These are phyloP conservation scores for Penicillium sp. DNA, from an alignment of 2,329 filamentous ascomycete species.

Conservation along the genomic window DNA sequence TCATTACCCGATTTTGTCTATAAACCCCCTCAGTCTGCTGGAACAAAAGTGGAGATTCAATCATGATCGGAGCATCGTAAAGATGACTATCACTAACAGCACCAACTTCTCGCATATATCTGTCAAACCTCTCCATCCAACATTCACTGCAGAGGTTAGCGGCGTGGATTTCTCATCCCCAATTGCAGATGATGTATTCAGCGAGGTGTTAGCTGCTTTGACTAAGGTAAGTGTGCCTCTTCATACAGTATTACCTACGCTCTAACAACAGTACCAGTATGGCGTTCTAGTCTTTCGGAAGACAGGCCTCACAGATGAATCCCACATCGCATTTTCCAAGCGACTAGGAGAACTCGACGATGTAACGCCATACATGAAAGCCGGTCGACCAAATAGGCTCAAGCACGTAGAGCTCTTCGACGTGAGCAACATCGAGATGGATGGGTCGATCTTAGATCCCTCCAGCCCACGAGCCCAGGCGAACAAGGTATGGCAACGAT, in stretches of 20 bases:
- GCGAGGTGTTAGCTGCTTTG: conserved; percentile 25
- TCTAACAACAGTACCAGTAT: conserved; percentile 29
- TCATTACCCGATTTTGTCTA: no score
- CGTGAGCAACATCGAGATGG: conserved; percentile 46
- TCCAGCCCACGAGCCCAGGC: background rate
- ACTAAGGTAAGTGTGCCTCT: conserved; percentile 26
- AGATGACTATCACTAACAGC: no score
- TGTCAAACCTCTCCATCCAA: conserved; percentile 32
- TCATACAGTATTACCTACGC: no score
- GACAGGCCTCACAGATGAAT: conserved; percentile 53
- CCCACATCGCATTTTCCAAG: conserved; percentile 53
- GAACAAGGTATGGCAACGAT: conserved; percentile 36
- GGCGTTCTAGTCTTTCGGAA: conserved; percentile 54
- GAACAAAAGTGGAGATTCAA: no score
- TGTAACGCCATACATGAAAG: conserved; percentile 25
- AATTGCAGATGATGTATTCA: conserved; percentile 32
- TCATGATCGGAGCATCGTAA: no score
- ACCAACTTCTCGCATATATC: no score
- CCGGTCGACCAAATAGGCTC: conserved; percentile 42
- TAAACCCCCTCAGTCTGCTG: no score
- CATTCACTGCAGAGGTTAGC: conserved; percentile 38
- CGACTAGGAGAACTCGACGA: conserved; percentile 60
- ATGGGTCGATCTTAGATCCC: no score
- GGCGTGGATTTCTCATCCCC: conserved; percentile 38
- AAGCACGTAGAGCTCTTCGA: conserved; percentile 57